Evolutionary conservation across 306 rosid genomes (phyloP), one percentile per base, ranked within the genome.

Genomic region (Castanea crenata): DNA sequence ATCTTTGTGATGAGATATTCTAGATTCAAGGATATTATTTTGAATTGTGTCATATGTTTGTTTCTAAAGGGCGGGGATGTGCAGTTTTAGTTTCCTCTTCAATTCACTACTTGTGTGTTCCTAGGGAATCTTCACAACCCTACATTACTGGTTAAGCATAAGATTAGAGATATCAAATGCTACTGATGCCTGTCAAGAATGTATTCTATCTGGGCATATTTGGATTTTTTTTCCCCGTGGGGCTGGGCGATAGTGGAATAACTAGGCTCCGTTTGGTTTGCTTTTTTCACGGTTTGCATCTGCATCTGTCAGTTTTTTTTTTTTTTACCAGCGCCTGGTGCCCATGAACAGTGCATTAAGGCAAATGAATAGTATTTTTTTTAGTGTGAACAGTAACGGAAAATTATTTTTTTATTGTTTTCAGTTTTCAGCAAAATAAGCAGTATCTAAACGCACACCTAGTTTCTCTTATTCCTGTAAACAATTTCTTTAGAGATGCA

Each of bases 21-120:
- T 38, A 8, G 46, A 74, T 41, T 71, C 10, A 32, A 51, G 49
- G 67, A 67, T 68, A 18, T 65, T 71, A 35, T 73, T n/a, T 20
- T 25, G 10, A 25, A 29, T 12, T 5, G 25, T 27, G 1, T 34
- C 23, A 34, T 68, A 51, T 63, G 19, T 57, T 78, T 14, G 29
- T 83, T 51, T 54, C 6, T 68, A 19, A 35, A 72, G 76, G 61
- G 69, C 16, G 15, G 82, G 29, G 71, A 44, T 25, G 8, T 51
- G 62, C 16, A 67, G n/a, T 19, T 59, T 56, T 19, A 67, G 14
- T 14, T 59, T 56, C n/a, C 19, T 35, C 8, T 11, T n/a, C 72
- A 19, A 35, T 9, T 34, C 15, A 35, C 29, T 68, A 16, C 49
- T 32, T 15, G 46, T 65, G n/a, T 29, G 4, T 63, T 63, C 38